Conservation (phyloP, 495 filamentous ascomycete genomes). For the Rusavskia elegans region DNA sequence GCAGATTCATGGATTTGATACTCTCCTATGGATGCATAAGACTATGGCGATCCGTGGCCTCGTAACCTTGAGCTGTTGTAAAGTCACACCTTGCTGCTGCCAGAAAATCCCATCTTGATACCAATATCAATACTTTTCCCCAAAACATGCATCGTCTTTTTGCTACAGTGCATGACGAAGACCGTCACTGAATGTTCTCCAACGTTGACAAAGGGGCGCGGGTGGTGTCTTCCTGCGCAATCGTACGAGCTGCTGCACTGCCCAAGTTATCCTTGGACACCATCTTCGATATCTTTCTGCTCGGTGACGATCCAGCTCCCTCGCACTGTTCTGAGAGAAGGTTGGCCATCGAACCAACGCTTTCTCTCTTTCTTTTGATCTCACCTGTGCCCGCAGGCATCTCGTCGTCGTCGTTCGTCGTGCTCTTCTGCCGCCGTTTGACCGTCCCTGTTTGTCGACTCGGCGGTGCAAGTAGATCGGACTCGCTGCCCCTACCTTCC, state of each 20-base stretch:
- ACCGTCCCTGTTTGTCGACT: conserved; percentile 3
- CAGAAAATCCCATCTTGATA: too few relatives aligned
- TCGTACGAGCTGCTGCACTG: not conserved
- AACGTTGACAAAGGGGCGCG: not conserved
- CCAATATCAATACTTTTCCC: too few relatives aligned
- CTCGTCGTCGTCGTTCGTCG: conserved; percentile 9
- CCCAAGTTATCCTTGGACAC: not conserved
- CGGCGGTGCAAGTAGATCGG: not conserved
- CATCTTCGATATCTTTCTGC: conserved; percentile 8
- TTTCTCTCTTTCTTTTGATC: conserved; percentile 9
- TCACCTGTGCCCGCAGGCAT: not conserved
- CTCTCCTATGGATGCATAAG: too few relatives aligned
- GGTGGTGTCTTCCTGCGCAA: not conserved
- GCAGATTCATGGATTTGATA: too few relatives aligned
- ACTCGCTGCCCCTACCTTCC: conserved; percentile 14
- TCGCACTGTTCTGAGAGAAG: not conserved
- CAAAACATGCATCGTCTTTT: too few relatives aligned
- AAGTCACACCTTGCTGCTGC: too few relatives aligned
- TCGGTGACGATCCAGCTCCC: conserved; percentile 5
- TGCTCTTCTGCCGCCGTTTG: conserved; percentile 6
- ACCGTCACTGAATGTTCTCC: not conserved
- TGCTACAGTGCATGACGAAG: too few relatives aligned
- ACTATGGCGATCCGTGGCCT: too few relatives aligned
- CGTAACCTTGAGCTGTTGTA: too few relatives aligned
- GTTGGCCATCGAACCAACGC: not conserved